Evolutionary conservation across 73 alveolate species (phyloP), one percentile per base, ranked within the genome.

Genomic region (Durusdinium trenchii): DNA sequence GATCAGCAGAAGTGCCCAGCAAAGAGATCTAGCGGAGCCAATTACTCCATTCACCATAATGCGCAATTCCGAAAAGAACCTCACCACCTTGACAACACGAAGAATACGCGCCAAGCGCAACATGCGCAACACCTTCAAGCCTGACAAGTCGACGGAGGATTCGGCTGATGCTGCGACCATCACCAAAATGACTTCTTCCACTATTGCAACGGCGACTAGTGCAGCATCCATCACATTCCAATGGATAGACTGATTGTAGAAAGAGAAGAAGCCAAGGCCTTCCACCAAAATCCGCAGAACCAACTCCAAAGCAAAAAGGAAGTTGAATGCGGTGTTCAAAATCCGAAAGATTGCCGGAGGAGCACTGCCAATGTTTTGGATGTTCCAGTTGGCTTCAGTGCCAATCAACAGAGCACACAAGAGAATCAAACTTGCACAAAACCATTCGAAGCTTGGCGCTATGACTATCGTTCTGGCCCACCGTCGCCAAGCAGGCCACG

Each of bases 1-100:
- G 51, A 89, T 71, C 86, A 89, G 45, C 28, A 89, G 96, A n/a
- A 89, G 96, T 62, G 96, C 96, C 96, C 96, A 89, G 43, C 79
- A 42, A 42, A 89, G 96, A 47, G 96, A 89, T 52, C 82, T 40
- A 7, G 96, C 96, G 38, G 96, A 89, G 60, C 96, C 96, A 6
- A 89, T 89, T 50, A 89, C 96, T 20, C 96, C 96, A 26, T 89
- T 89, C 28, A 89, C 96, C 96, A 89, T 89, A 48, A 89, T 52
- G 69, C 96, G 64, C 7, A 89, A 86, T 71, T 89, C 96, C 28
- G 96, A 89, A 40, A 89, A 89, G 81, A 89, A 89, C 50, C 96
- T 47, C 73, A 89, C 96, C 57, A 89, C 96, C 96, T 89, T 89
- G 73, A 89, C 96, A 36, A 89, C 64, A 45, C 96, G 86, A 64